A percentile compares a stretch with the other conserved stretches of the same genome.
Conservation (phyloP, 108 stramenopile species). For the Pseudonitzschia delicatissima region DNA sequence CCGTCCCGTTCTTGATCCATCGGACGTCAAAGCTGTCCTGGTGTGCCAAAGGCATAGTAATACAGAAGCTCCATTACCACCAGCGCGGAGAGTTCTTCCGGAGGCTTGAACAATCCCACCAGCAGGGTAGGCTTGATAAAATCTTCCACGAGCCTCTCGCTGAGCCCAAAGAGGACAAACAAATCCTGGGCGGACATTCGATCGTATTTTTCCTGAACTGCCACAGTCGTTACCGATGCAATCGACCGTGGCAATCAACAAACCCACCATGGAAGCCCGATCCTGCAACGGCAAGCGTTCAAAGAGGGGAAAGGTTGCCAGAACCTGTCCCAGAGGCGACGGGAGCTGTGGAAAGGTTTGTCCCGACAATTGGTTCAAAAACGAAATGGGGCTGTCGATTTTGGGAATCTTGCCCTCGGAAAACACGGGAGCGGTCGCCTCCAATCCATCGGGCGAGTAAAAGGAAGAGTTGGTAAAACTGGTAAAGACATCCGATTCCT, state of each 20-base stretch:
- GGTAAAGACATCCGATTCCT: constrained; percentile 79
- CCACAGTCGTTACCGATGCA: constrained; percentile 64
- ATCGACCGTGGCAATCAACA: constrained; percentile 87
- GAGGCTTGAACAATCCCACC: constrained; percentile 83
- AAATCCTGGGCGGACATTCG: constrained; percentile 93
- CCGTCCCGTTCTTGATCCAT: constrained; percentile 90
- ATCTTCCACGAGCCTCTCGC: constrained; percentile 77
- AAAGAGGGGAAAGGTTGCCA: constrained; percentile 88
- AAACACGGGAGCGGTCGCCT: constrained; percentile 89
- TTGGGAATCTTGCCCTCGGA: constrained; percentile 51
- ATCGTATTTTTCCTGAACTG: constrained; percentile 74
- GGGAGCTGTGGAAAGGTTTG: constrained; percentile 69
- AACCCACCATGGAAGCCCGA: constrained; percentile 84
- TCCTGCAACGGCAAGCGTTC: constrained; percentile 85
- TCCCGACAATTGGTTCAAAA: constrained; percentile 26
- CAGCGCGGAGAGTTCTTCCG: constrained; percentile 88
- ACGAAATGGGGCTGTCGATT: constrained; percentile 23
- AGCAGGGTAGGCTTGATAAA: constrained; percentile 83
- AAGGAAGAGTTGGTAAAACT: constrained; percentile 89
- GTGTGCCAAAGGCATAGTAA: constrained; percentile 94
- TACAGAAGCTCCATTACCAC: constrained; percentile 93
- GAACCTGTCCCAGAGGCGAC: constrained; percentile 87
- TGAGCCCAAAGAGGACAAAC: constrained; percentile 67
- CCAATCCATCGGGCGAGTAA: constrained; percentile 91
- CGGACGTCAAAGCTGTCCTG: constrained; percentile 92